Evolutionary conservation across 805 yeast species (phyloP).

Genomic region (Saccharomyces kudriavzevii): DNA sequence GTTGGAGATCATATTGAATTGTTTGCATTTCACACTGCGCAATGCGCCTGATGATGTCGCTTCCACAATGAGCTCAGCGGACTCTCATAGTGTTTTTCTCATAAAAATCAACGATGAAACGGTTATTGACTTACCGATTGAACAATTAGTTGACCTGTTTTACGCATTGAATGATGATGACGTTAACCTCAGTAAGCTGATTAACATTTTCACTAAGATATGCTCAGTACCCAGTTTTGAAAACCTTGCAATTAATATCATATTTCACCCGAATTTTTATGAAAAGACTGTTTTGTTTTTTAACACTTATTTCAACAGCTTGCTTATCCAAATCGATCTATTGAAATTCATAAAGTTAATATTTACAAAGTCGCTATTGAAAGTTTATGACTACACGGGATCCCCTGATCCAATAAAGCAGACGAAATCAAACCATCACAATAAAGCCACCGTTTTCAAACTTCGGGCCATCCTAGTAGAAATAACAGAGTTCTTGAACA

Average conservation of each 20-base stretch:
- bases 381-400: not conserved
- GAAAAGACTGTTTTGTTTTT: conserved; percentile 19
- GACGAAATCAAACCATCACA: not conserved
- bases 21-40: conserved; percentile 17
- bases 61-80: not conserved
- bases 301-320: conserved; percentile 23
- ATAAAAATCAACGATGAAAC: not conserved
- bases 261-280: conserved; percentile 13
- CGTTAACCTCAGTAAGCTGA: conserved; percentile 21
- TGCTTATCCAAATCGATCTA: conserved; percentile 30
- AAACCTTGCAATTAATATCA: conserved; percentile 12
- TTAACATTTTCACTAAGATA: conserved; percentile 21
- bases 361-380: conserved; percentile 17
- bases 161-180: conserved; percentile 17
- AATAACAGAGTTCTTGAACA: conserved; percentile 12
- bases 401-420: not conserved
- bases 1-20: conserved; percentile 16
- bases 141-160: conserved; percentile 14
- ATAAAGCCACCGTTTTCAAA: not conserved
- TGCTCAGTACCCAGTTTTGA: conserved; percentile 19
- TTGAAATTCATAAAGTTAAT: conserved; percentile 26
- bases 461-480: conserved; percentile 3
- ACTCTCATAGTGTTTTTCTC: not conserved
- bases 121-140: conserved; percentile 2
- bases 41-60: conserved; percentile 2